phyloP scores from a whole-genome alignment of 2,329 filamentous ascomycete species.

The Pseudopithomyces maydicus region DNA sequence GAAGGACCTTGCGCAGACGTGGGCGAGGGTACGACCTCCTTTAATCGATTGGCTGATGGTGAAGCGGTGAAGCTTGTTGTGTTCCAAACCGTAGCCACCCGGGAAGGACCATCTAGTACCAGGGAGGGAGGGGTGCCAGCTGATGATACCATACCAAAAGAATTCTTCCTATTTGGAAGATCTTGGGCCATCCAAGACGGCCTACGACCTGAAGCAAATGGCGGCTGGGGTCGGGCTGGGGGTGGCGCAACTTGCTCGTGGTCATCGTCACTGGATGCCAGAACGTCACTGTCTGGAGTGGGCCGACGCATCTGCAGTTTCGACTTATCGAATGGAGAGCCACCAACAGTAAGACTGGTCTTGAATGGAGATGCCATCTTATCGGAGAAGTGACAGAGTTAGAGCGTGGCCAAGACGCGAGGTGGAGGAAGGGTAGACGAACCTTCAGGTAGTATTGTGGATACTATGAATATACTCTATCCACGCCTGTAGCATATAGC shows the following conservation, averaged over 20 bases:
- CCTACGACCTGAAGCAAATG: constrained; percentile 32
- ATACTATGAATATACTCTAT: background rate
- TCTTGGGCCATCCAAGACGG: constrained; percentile 73
- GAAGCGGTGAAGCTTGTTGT: constrained; percentile 39
- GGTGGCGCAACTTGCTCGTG: constrained; percentile 58
- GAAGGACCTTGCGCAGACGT: constrained; percentile 31
- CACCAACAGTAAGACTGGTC: constrained; percentile 33
- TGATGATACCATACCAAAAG: constrained; percentile 70
- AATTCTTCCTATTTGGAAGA: constrained; percentile 74
- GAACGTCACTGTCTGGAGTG: constrained; percentile 90
- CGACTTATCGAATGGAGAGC: constrained; percentile 65
- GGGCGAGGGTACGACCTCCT: constrained; percentile 42
- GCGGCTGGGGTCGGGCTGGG: constrained; percentile 18
- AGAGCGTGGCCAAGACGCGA: constrained; percentile 7
- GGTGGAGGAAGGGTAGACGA: background rate
- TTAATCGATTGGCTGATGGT: constrained; percentile 29
- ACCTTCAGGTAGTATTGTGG: constrained; percentile 20
- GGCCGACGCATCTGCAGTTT: constrained; percentile 73
- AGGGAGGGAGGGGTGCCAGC: constrained; percentile 81
- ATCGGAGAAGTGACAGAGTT: constrained; percentile 13
- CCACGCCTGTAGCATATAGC: constrained; percentile 13
- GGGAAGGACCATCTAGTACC: constrained; percentile 51
- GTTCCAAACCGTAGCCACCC: constrained; percentile 49
- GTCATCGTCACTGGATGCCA: constrained; percentile 95
- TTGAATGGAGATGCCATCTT: constrained; percentile 38